Percentiles rank a stretch among this genome's conserved stretches.
phyloP scores from a whole-genome alignment of 306 rosid genomes.

The Dryas drummondii region DNA sequence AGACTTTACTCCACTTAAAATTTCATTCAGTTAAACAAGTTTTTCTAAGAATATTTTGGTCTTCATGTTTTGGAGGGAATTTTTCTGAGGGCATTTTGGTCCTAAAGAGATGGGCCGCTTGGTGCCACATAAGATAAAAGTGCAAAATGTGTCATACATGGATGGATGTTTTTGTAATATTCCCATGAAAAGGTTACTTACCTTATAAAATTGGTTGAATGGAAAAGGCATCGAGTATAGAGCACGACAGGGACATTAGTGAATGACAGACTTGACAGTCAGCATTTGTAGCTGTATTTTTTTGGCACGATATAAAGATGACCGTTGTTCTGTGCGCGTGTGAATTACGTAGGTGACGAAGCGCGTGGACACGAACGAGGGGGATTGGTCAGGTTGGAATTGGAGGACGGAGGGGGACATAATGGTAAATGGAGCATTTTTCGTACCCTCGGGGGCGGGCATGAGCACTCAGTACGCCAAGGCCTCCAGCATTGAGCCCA shows the following conservation, averaged over 20 bases:
- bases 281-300: neutral
- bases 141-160: too few relatives aligned
- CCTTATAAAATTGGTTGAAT: neutral
- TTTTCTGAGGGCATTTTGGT: too few relatives aligned
- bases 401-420: conserved; percentile 93
- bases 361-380: conserved; percentile 87
- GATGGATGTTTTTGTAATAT: too few relatives aligned
- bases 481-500: conserved; percentile 75
- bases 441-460: conserved; percentile 75
- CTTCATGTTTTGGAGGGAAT: too few relatives aligned
- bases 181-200: too few relatives aligned
- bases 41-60: too few relatives aligned
- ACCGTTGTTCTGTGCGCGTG: neutral
- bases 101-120: too few relatives aligned
- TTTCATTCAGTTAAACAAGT: too few relatives aligned
- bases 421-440: conserved; percentile 94
- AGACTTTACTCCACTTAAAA: too few relatives aligned
- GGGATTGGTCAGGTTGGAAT: conserved; percentile 80
- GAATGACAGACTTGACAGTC: neutral
- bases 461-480: conserved; percentile 49
- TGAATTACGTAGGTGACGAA: conserved; percentile 69
- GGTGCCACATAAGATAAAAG: too few relatives aligned
- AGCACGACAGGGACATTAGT: neutral
- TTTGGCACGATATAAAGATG: neutral
- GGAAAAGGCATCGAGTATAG: neutral